A percentile compares a stretch with the other conserved stretches of the same genome.
phyloP scores from a whole-genome alignment of 768 basidiomycete genomes.

The Lactarius evosmus region DNA sequence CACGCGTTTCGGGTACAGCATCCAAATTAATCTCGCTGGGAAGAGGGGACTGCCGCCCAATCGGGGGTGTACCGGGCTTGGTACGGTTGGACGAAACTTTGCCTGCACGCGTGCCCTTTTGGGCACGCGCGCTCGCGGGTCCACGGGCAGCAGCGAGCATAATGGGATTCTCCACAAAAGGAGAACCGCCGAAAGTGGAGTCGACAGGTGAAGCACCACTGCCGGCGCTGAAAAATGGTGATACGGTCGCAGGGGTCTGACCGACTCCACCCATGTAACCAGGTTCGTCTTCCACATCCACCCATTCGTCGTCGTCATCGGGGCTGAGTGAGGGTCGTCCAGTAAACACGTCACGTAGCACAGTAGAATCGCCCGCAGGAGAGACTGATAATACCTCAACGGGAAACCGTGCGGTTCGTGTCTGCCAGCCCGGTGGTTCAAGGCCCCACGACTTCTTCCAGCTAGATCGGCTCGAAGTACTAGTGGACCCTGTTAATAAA shows the following conservation, averaged over 20 bases:
- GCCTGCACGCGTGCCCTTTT: slow-evolving; percentile 20
- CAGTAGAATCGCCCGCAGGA: slow-evolving; percentile 39
- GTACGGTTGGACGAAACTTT: slow-evolving; percentile 34
- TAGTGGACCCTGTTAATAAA: slow-evolving; percentile 39
- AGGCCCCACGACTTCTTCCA: slow-evolving; percentile 91
- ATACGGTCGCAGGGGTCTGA: slow-evolving; percentile 39
- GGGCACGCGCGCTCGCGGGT: slow-evolving; percentile 13
- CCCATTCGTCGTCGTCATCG: slow-evolving; percentile 85
- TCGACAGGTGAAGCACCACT: slow-evolving; percentile 20
- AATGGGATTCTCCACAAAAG: slow-evolving; percentile 14
- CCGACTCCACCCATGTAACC: slow-evolving; percentile 78
- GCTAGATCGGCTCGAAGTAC: slow-evolving; percentile 59
- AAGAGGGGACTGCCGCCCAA: slow-evolving; percentile 57
- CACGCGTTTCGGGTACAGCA: slow-evolving; percentile 44
- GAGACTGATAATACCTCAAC: slow-evolving; percentile 77
- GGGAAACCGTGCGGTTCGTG: slow-evolving; percentile 58
- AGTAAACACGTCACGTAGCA: slow-evolving; percentile 78
- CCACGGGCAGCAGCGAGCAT: slow-evolving; percentile 31
- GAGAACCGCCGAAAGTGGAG: slow-evolving; percentile 18
- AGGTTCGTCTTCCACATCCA: slow-evolving; percentile 81
- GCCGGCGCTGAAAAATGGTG: slow-evolving; percentile 16
- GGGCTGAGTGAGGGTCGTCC: slow-evolving; percentile 54
- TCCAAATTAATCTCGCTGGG: slow-evolving; percentile 52
- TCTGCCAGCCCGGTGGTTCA: slow-evolving; percentile 84
- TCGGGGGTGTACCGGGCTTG: slow-evolving; percentile 58